Evolutionary conservation across 768 basidiomycete genomes (phyloP).

Genomic region (Paxillus involutus): DNA sequence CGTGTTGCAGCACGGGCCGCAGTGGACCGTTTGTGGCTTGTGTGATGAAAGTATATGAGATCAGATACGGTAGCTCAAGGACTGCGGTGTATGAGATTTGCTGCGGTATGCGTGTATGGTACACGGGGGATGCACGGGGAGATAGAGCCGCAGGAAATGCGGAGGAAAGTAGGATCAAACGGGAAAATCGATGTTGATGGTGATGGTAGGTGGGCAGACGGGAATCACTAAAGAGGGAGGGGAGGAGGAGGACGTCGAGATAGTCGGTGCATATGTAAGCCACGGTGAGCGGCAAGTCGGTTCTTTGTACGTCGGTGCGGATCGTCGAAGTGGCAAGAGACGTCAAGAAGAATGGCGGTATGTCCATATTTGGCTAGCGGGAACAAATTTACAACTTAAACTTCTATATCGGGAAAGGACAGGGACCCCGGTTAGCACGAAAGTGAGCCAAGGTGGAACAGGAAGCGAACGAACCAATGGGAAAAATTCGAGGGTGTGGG

Average conservation of each 20-base stretch:
- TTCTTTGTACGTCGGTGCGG: constrained; percentile 28
- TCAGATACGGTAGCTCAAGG: background rate
- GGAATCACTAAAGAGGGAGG: background rate
- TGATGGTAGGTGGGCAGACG: background rate
- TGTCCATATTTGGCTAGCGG: constrained; percentile 13
- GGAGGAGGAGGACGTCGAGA: constrained; percentile 18
- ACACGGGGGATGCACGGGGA: background rate
- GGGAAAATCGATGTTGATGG: background rate
- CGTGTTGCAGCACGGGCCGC: background rate
- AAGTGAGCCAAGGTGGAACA: constrained; percentile 24
- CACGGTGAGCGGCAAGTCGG: constrained; percentile 8
- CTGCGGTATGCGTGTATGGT: background rate
- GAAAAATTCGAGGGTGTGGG: constrained; percentile 18
- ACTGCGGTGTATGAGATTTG: background rate
- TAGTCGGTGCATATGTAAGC: constrained; percentile 27
- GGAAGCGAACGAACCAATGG: constrained; percentile 24
- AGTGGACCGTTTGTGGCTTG: background rate
- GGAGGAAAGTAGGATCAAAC: background rate
- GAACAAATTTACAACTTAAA: constrained; percentile 12
- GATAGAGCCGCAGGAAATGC: background rate
- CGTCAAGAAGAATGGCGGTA: constrained; percentile 7
- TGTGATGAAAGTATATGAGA: background rate
- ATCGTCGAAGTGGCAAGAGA: constrained; percentile 22
- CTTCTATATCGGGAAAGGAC: constrained; percentile 16
- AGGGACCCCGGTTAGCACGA: constrained; percentile 30